phyloP scores from a whole-genome alignment of 1,284 basidiomycete species.

The Lentinula novae-zelandiae region DNA sequence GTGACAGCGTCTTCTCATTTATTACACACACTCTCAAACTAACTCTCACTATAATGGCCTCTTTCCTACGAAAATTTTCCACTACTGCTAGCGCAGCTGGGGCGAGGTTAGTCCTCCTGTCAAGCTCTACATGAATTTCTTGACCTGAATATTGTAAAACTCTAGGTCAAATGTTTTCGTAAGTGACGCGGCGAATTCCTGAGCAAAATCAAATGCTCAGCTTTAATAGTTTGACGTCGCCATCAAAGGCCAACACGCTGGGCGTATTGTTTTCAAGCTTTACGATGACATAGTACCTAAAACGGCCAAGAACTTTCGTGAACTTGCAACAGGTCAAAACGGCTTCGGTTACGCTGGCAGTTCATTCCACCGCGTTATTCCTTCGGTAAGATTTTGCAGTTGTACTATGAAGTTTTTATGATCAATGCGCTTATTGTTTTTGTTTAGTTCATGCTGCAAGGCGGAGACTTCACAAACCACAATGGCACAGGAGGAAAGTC shows the following conservation, averaged over 20 bases:
- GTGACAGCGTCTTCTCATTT: too few species aligned
- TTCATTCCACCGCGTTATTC: conserved; percentile 80
- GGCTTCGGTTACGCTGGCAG: conserved; percentile 58
- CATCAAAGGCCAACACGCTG: conserved; percentile 52
- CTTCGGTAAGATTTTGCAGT: conserved; percentile 24
- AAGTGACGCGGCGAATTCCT: background rate
- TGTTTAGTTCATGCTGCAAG: conserved; percentile 47
- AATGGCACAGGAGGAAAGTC: conserved; percentile 92
- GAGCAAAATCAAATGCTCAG: background rate
- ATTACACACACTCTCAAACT: background rate
- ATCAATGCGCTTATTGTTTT: background rate
- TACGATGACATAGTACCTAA: conserved; percentile 70
- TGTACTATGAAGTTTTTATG: background rate
- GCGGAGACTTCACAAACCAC: conserved; percentile 66
- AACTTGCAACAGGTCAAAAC: conserved; percentile 78
- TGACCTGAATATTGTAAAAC: background rate
- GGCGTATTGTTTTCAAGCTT: conserved; percentile 83
- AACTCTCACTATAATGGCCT: background rate
- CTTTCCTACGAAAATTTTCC: conserved; percentile 9
- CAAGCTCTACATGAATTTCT: too few species aligned
- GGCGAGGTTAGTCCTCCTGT: background rate
- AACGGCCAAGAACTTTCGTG: conserved; percentile 88
- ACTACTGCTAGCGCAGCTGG: conserved; percentile 8
- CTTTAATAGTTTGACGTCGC: conserved; percentile 70
- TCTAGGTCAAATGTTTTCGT: background rate